Percentiles rank a stretch among this genome's conserved stretches.
These are phyloP conservation scores for Articulospora tetracladia DNA, from an alignment of 495 filamentous ascomycete genomes.

Conservation along the genomic window DNA sequence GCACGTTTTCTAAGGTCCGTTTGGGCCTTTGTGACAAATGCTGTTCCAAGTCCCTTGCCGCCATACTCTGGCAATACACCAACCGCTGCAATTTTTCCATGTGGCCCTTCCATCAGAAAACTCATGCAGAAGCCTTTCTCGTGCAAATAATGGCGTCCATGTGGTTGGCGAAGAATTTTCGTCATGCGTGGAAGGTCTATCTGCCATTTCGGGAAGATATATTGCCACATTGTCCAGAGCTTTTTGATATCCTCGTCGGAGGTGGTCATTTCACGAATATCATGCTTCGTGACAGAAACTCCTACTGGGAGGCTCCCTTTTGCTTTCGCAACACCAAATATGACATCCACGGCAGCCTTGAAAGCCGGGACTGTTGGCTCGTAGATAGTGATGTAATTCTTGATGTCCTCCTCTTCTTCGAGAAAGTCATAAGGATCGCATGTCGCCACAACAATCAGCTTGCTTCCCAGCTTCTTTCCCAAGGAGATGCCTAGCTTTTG, in stretches of 20 bases:
- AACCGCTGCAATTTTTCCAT: slow-evolving; percentile 25
- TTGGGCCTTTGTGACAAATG: slow-evolving; percentile 31
- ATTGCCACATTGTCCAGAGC: slow-evolving; percentile 33
- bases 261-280: slow-evolving; percentile 21
- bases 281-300: neutral
- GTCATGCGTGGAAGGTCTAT: slow-evolving; percentile 29
- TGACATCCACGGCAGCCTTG: slow-evolving; percentile 34
- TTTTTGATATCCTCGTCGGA: slow-evolving; percentile 30
- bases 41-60: slow-evolving; percentile 39
- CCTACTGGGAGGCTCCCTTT: slow-evolving; percentile 38
- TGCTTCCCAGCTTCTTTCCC: slow-evolving; percentile 25
- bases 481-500: slow-evolving; percentile 32
- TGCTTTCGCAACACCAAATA: slow-evolving; percentile 34
- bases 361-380: slow-evolving; percentile 47
- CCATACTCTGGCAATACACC: slow-evolving; percentile 39
- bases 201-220: slow-evolving; percentile 38
- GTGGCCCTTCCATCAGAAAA: slow-evolving; percentile 28
- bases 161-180: slow-evolving; percentile 25
- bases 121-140: slow-evolving; percentile 42
- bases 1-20: slow-evolving; percentile 29
- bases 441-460: slow-evolving; percentile 38
- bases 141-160: slow-evolving; percentile 37
- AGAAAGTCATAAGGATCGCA: slow-evolving; percentile 49
- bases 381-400: slow-evolving; percentile 45
- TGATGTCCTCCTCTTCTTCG: slow-evolving; percentile 31